These are phyloP conservation scores for Talaromyces sp. DNA, from an alignment of 2,329 filamentous ascomycete species.

Conservation along the genomic window DNA sequence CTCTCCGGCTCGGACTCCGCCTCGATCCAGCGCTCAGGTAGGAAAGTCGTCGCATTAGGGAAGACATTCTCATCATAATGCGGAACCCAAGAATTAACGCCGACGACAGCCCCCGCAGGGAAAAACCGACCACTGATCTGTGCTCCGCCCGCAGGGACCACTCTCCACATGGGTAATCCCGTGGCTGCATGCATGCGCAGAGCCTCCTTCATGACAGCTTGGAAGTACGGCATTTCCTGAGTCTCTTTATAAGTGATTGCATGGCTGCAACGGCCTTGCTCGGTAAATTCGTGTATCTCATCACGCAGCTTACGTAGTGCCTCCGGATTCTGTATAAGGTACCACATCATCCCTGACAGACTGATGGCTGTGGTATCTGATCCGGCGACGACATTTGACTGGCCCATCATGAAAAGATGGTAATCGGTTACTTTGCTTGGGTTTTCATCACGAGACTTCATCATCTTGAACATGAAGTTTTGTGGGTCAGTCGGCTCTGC, in stretches of 20 bases:
- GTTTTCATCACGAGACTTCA: conserved; percentile 45
- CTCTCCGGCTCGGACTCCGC: conserved; percentile 32
- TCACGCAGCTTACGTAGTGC: conserved; percentile 28
- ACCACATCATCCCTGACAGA: conserved; percentile 50
- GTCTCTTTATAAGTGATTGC: conserved; percentile 43
- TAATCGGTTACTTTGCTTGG: conserved; percentile 46
- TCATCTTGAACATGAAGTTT: conserved; percentile 49
- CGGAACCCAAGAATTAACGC: conserved; percentile 49
- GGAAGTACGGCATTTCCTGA: conserved; percentile 53
- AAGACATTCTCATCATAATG: conserved; percentile 52
- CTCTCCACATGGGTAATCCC: conserved; percentile 54
- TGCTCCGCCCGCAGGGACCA: conserved; percentile 50
- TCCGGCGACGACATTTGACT: conserved; percentile 40
- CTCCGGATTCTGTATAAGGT: conserved; percentile 43
- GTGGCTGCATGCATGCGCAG: conserved; percentile 55
- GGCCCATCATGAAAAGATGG: conserved; percentile 43
- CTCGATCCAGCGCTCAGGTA: conserved; percentile 53
- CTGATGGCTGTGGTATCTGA: conserved; percentile 54
- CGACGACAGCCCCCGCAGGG: conserved; percentile 47
- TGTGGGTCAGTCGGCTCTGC: conserved; percentile 24
- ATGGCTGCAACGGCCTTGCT: conserved; percentile 23
- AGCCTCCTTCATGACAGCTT: conserved; percentile 58
- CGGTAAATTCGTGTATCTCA: conserved; percentile 38
- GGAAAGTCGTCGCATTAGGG: conserved; percentile 45
- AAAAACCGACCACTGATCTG: conserved; percentile 47